Conservation (phyloP, 176 grass and related monocot species). For the Tillandsia fasciculata region DNA sequence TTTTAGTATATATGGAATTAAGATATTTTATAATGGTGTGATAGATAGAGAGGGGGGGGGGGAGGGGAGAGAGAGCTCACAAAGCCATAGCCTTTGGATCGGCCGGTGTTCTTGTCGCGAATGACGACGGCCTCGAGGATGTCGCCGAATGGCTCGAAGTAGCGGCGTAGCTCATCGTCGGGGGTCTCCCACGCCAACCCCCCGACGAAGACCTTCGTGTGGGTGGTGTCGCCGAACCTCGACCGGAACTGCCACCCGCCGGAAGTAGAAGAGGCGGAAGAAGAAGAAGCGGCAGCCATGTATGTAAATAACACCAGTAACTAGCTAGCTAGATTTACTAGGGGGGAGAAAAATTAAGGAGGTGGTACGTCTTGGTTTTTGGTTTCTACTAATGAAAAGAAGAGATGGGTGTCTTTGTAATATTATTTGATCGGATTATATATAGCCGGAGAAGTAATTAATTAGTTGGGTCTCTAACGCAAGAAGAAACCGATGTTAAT, state of each 20-base stretch:
- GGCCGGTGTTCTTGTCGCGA: slow-evolving; percentile 3
- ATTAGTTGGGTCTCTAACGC: not conserved
- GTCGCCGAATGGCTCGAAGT: slow-evolving; percentile 5
- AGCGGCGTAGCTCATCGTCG: slow-evolving; percentile 2
- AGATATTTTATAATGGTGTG: not conserved
- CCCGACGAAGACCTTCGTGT: slow-evolving; percentile 19
- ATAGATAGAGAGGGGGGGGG: not conserved
- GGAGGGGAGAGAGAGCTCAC: not conserved
- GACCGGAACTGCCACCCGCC: not conserved
- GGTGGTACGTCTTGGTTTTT: too few relatives aligned
- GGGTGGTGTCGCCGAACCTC: slow-evolving; percentile 20
- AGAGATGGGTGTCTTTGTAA: too few relatives aligned
- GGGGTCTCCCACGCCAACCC: slow-evolving; percentile 23
- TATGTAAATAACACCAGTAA: too few relatives aligned
- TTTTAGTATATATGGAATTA: not conserved
- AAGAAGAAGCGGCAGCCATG: not conserved
- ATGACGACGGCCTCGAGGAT: slow-evolving; percentile 14
- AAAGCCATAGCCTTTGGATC: slow-evolving; percentile 13
- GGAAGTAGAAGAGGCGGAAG: not conserved
- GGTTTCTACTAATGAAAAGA: too few relatives aligned
- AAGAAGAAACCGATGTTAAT: not conserved
- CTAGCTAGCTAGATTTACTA: too few relatives aligned
- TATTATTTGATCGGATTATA: too few relatives aligned
- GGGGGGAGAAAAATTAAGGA: too few relatives aligned
- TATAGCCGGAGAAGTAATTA: not conserved